Evolutionary conservation across 768 basidiomycete species (phyloP), one percentile per base, ranked within the genome.

Genomic region (Termitomyces sp.): DNA sequence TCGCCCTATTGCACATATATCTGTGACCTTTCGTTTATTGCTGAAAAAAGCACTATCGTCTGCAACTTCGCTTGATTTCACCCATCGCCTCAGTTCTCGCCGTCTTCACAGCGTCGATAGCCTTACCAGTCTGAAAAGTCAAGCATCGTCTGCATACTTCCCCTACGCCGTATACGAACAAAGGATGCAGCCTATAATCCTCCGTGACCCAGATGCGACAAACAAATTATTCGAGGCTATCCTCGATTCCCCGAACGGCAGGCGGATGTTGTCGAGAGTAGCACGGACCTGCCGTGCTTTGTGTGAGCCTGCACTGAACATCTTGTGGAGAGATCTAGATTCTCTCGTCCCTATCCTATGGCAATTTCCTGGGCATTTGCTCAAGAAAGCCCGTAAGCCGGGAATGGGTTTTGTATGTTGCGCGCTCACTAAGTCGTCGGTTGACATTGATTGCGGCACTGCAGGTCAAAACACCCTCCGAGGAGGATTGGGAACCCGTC

Each of bases 301-400:
- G 68, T 83, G 79, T 63, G 88, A 87, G 62, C 88, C 88, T 14
- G 83, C 85, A n/a, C 67, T 91, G 63, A 76, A 85, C 68, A 74
- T 86, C 49, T 76, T 92, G 32, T 92, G 90, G 90, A 83, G 80
- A 67, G 90, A 92, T 65, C 73, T 92, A 56, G 89, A 91, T 69
- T 88, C 87, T 13, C 75, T 91, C 58, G 72, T 84, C 46, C 90
- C 90, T 10, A 75, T 92, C 57, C 75, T 91, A 57, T 85, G 85
- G 36, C 68, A 91, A 55, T 91, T 92, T 68, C 90, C 90, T 14
- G 76, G 74, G 57, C 76, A 80, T 61, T 65, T 91, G 62, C 74
- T 91, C 72, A 88, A 84, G 72, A 88, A 84, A 71, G 77, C 84
- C 57, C 82, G 83, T 61, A 84, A 81, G 67, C 90, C 90, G 50